Evolutionary conservation across 345 rosid genomes (phyloP).

Genomic region (Citrus cavaleriei): DNA sequence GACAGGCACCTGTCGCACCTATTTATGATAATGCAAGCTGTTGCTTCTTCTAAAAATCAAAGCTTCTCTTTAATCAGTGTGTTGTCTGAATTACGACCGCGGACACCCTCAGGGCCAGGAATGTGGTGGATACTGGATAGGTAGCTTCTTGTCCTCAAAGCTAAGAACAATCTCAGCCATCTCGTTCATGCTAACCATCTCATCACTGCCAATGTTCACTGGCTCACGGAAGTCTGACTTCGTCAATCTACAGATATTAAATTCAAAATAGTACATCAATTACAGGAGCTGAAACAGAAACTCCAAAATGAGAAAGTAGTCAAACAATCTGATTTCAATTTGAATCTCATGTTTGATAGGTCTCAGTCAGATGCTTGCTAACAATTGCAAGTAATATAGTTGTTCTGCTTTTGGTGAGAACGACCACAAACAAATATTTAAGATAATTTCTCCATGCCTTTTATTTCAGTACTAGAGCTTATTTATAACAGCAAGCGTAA

Average conservation of each 20-base stretch:
- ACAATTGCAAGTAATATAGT: too few relatives aligned
- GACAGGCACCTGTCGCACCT: too few relatives aligned
- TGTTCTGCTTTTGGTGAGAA: too few relatives aligned
- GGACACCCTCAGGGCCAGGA: slow-evolving; percentile 99
- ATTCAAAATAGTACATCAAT: neutral
- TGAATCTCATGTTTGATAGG: neutral
- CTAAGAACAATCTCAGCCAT: slow-evolving; percentile 97
- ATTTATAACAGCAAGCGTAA: too few relatives aligned
- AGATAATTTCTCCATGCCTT: too few relatives aligned
- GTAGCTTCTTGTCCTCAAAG: slow-evolving; percentile 83
- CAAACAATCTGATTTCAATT: neutral
- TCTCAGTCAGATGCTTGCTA: too few relatives aligned
- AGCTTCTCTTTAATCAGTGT: slow-evolving; percentile 94
- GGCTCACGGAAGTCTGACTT: slow-evolving; percentile 99
- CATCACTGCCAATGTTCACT: slow-evolving; percentile 97
- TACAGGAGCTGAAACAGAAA: neutral
- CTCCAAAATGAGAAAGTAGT: neutral
- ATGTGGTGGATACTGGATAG: slow-evolving; percentile 93
- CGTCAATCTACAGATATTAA: slow-evolving; percentile 53
- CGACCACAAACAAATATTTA: too few relatives aligned
- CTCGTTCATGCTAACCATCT: slow-evolving; percentile 99
- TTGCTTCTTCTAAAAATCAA: too few relatives aligned
- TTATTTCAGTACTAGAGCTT: too few relatives aligned
- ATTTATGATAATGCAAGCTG: too few relatives aligned
- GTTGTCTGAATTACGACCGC: slow-evolving; percentile 99